Conservation (phyloP, 2,329 filamentous ascomycete species). For the Colletotrichum melonis region DNA sequence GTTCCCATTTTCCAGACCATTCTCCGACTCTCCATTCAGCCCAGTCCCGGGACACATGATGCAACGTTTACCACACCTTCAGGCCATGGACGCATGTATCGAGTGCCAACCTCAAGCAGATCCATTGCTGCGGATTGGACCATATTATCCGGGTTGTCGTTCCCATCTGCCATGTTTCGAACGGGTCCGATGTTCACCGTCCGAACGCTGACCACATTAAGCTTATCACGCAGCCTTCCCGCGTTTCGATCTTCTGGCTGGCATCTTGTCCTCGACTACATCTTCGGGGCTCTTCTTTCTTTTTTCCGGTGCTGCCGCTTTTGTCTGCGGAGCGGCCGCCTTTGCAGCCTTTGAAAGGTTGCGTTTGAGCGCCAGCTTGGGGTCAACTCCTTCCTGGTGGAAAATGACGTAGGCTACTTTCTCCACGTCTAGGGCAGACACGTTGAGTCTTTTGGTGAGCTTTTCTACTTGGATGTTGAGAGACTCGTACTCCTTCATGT, state of each 20-base stretch:
- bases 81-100: not conserved
- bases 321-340: not conserved
- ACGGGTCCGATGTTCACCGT: not conserved
- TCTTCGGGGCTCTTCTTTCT: conserved; percentile 38
- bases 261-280: conserved; percentile 33
- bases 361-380: not conserved
- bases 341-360: not conserved
- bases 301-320: conserved; percentile 36
- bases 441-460: conserved; percentile 61
- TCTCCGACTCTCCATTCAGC: not conserved
- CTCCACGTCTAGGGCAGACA: conserved; percentile 73
- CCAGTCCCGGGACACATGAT: not conserved
- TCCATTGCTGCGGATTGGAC: conserved; percentile 38
- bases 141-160: not conserved
- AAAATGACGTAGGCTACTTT: conserved; percentile 78
- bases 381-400: conserved; percentile 45
- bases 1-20: not conserved
- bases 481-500: conserved; percentile 72
- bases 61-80: not conserved
- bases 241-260: conserved; percentile 43
- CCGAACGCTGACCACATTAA: not conserved
- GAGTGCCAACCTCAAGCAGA: not conserved
- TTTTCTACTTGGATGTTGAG: conserved; percentile 57
- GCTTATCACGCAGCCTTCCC: conserved; percentile 38
- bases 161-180: not conserved